Conservation (phyloP, 2,329 filamentous ascomycete genomes). For the Sporothrix curviconia region DNA sequence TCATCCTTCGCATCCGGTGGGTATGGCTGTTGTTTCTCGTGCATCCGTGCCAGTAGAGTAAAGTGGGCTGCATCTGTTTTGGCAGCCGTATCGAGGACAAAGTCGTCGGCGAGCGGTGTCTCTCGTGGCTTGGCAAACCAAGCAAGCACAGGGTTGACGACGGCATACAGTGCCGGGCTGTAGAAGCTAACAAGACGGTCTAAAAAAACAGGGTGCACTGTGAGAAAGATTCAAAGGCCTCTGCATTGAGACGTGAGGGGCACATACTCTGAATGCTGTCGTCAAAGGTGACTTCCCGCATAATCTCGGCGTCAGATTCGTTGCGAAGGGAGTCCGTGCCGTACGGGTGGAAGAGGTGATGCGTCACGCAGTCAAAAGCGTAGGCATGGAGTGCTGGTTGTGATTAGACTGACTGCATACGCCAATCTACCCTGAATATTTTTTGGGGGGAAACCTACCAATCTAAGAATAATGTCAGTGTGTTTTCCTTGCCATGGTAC, state of each 20-base stretch:
- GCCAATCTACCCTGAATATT: too few species aligned
- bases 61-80: conserved; percentile 43
- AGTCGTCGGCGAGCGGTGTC: conserved; percentile 52
- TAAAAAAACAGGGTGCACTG: conserved; percentile 29
- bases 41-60: conserved; percentile 53
- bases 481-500: too few species aligned
- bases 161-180: conserved; percentile 43
- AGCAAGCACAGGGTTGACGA: conserved; percentile 38
- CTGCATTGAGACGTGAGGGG: too few species aligned
- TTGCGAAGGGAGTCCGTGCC: conserved; percentile 54
- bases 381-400: conserved; percentile 53
- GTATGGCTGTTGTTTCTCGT: conserved; percentile 36
- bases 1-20: conserved; percentile 17
- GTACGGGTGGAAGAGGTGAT: conserved; percentile 62
- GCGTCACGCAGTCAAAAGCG: conserved; percentile 62
- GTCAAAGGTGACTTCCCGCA: conserved; percentile 63
- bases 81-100: conserved; percentile 48
- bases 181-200: conserved; percentile 56
- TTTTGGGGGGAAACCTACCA: too few species aligned
- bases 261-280: conserved; percentile 58
- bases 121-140: conserved; percentile 48
- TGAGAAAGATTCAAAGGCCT: too few species aligned
- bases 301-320: conserved; percentile 53
- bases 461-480: too few species aligned
- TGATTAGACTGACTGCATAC: not conserved